These are phyloP conservation scores for Fagus crenata DNA, from an alignment of 306 rosid species.

Conservation along the genomic window DNA sequence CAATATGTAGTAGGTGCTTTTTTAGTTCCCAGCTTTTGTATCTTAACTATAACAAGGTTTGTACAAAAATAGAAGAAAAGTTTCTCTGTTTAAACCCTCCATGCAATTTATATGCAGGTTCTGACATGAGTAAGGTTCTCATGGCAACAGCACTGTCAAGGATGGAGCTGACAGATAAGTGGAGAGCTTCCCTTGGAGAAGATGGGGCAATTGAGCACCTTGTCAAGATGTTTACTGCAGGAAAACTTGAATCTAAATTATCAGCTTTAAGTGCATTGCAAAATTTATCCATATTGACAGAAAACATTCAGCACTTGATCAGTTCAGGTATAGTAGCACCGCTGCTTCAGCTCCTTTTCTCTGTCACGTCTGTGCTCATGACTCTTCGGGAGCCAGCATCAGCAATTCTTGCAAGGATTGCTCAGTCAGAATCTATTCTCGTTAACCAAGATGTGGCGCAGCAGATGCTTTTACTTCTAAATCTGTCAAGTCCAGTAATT, in stretches of 20 bases:
- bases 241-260: slow-evolving; percentile 87
- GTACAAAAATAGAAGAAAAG: slow-evolving; percentile 4
- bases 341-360: slow-evolving; percentile 84
- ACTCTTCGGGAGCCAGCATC: slow-evolving; percentile 89
- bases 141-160: slow-evolving; percentile 90
- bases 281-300: slow-evolving; percentile 59
- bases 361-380: slow-evolving; percentile 92
- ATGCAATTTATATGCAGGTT: slow-evolving; percentile 51
- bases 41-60: slow-evolving; percentile 9
- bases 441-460: slow-evolving; percentile 61
- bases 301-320: slow-evolving; percentile 62
- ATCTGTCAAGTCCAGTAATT: slow-evolving; percentile 74
- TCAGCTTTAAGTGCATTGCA: slow-evolving; percentile 84
- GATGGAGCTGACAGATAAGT: slow-evolving; percentile 77
- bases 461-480: slow-evolving; percentile 87
- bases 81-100: background rate
- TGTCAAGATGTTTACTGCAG: slow-evolving; percentile 61
- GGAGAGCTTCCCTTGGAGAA: slow-evolving; percentile 71
- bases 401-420: slow-evolving; percentile 79
- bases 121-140: slow-evolving; percentile 90
- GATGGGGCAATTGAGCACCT: slow-evolving; percentile 80
- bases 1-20: background rate
- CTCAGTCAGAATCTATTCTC: slow-evolving; percentile 68
- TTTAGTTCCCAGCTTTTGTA: background rate
- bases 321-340: slow-evolving; percentile 61